These are phyloP conservation scores for Pseudopithomyces chartarum DNA, from an alignment of 2,329 filamentous ascomycete genomes.

Conservation along the genomic window DNA sequence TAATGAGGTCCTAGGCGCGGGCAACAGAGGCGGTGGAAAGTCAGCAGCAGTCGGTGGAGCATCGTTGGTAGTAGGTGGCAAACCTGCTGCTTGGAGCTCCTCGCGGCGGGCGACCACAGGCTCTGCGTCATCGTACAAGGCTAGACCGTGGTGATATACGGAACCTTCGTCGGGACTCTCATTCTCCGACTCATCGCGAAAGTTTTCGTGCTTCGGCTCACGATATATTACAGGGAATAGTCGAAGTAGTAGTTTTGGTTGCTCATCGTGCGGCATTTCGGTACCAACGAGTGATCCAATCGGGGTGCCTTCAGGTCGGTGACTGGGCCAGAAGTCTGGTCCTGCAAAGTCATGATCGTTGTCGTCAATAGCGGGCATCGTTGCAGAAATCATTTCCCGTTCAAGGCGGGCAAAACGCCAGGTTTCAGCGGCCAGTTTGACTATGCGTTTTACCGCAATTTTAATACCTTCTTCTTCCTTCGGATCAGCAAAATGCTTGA, in stretches of 20 bases:
- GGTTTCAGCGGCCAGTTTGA: conserved; percentile 63
- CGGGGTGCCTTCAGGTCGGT: conserved; percentile 38
- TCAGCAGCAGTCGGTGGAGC: conserved; percentile 45
- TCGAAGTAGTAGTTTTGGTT: conserved; percentile 54
- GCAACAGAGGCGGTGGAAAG: conserved; percentile 44
- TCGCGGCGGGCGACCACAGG: conserved; percentile 38
- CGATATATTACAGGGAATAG: conserved; percentile 59
- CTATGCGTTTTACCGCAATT: conserved; percentile 58
- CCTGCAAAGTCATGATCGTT: conserved; percentile 39
- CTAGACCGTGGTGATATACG: conserved; percentile 56
- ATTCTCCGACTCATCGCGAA: conserved; percentile 41
- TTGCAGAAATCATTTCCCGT: conserved; percentile 59
- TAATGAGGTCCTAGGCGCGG: conserved; percentile 34
- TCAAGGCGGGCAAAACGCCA: conserved; percentile 64
- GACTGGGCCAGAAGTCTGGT: conserved; percentile 41
- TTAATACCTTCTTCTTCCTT: conserved; percentile 57
- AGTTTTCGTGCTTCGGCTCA: conserved; percentile 55
- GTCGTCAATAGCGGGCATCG: conserved; percentile 50
- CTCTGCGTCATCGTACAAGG: conserved; percentile 55
- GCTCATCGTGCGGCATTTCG: conserved; percentile 28
- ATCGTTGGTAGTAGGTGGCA: conserved; percentile 40
- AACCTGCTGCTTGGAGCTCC: conserved; percentile 45
- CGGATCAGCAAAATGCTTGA: conserved; percentile 59
- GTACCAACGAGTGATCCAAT: conserved; percentile 35
- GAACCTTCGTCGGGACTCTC: conserved; percentile 53